These are phyloP conservation scores for Geranium brycei DNA, from an alignment of 345 rosid genomes.

Conservation along the genomic window DNA sequence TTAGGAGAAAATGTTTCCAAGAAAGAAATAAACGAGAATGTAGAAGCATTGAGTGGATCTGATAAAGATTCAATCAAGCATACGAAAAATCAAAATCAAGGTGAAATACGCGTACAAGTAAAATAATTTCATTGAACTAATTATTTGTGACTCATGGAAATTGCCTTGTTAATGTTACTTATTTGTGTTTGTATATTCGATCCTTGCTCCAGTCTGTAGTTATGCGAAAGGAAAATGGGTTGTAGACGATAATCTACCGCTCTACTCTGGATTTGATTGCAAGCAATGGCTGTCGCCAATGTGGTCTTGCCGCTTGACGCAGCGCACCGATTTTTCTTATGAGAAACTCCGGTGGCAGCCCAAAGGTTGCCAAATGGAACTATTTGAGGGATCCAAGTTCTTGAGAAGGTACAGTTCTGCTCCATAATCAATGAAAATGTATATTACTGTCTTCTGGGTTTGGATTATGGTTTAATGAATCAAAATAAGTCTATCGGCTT, in stretches of 20 bases:
- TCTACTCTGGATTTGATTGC: constrained; percentile 72
- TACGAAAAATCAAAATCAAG: not conserved
- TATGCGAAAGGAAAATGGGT: constrained; percentile 93
- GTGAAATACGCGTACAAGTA: not conserved
- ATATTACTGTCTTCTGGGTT: too few species aligned
- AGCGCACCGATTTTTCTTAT: constrained; percentile 68
- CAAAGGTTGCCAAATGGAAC: constrained; percentile 67
- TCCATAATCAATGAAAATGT: not conserved
- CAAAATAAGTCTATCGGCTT: too few species aligned
- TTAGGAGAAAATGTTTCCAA: not conserved
- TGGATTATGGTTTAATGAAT: too few species aligned
- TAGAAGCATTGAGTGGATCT: not conserved
- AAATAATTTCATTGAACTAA: not conserved
- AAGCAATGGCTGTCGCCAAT: constrained; percentile 79
- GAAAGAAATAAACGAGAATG: not conserved
- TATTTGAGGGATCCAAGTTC: constrained; percentile 60
- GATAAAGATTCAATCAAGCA: not conserved
- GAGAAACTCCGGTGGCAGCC: constrained; percentile 83
- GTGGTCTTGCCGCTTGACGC: constrained; percentile 95
- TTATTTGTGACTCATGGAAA: not conserved
- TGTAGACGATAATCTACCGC: constrained; percentile 48
- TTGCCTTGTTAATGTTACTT: not conserved
- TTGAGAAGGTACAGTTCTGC: constrained; percentile 39
- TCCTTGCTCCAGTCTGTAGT: not conserved
- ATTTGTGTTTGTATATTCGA: not conserved